Conservation (phyloP, 2,329 filamentous ascomycete species). For the Fusarium drepaniforme region DNA sequence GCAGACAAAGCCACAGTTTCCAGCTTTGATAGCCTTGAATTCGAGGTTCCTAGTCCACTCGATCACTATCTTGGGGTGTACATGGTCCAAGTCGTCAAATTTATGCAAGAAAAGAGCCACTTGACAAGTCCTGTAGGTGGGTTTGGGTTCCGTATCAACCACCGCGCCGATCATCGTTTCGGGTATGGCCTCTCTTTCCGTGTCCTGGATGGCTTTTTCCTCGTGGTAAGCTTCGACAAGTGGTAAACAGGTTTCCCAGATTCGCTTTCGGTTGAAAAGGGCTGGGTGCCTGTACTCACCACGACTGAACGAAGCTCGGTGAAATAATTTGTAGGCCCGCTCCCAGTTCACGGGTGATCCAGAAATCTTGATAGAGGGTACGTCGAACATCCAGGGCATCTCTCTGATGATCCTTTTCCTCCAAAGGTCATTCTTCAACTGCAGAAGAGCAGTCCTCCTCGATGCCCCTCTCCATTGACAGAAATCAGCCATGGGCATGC, state of each 20-base stretch:
- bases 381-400: neutral
- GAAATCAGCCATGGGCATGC: neutral
- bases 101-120: neutral
- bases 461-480: neutral
- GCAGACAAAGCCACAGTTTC: neutral
- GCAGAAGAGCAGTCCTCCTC: neutral
- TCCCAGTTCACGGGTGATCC: neutral
- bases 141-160: neutral
- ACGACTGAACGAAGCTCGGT: neutral
- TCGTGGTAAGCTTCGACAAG: neutral
- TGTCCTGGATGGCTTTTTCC: neutral
- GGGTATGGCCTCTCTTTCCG: neutral
- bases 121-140: neutral
- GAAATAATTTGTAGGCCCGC: neutral
- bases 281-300: neutral
- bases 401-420: neutral
- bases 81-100: neutral
- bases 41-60: neutral
- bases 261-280: neutral
- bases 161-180: neutral
- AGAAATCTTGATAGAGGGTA: neutral
- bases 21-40: neutral
- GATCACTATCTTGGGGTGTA: neutral
- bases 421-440: neutral
- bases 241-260: neutral